A percentile compares a stretch with the other conserved stretches of the same genome.
phyloP scores from a whole-genome alignment of 2,329 filamentous ascomycete species.

The Apiospora marii region DNA sequence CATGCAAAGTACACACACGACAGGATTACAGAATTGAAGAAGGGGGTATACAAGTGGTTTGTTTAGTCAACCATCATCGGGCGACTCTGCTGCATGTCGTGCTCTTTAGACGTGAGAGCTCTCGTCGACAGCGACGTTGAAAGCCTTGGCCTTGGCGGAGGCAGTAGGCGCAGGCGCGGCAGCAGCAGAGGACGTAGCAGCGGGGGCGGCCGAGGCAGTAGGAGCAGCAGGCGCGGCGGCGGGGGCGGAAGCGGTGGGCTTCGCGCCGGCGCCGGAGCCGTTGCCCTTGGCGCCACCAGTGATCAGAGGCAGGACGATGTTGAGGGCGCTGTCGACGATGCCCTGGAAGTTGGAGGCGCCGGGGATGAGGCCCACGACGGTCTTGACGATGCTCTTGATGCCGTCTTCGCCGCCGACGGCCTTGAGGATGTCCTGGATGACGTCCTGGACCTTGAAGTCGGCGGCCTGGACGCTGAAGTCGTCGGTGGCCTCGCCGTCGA shows the following conservation, averaged over 20 bases:
- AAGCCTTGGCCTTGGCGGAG: slow-evolving; percentile 1
- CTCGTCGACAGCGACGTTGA: neutral
- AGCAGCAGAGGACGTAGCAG: neutral
- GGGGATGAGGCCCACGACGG: slow-evolving; percentile 9
- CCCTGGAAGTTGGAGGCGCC: slow-evolving; percentile 15
- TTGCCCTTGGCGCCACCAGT: slow-evolving; percentile 15
- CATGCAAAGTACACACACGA: neutral
- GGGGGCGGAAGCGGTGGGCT: neutral
- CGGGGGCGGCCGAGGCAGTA: neutral
- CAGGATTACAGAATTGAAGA: neutral
- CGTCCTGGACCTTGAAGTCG: slow-evolving; percentile 11
- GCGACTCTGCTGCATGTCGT: neutral
- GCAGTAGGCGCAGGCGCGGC: neutral
- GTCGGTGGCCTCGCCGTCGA: neutral
- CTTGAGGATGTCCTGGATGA: slow-evolving; percentile 4
- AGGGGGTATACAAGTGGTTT: neutral
- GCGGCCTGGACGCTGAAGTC: slow-evolving; percentile 17
- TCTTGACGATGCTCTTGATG: slow-evolving; percentile 15
- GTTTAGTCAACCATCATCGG: neutral
- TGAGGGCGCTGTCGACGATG: slow-evolving; percentile 12
- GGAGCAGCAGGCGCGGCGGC: neutral
- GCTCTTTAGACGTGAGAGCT: neutral
- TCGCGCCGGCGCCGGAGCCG: neutral
- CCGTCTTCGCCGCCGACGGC: neutral
- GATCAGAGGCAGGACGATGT: neutral